Evolutionary conservation across 2,329 filamentous ascomycete genomes (phyloP).

Genomic region (Epichloe scottii): DNA sequence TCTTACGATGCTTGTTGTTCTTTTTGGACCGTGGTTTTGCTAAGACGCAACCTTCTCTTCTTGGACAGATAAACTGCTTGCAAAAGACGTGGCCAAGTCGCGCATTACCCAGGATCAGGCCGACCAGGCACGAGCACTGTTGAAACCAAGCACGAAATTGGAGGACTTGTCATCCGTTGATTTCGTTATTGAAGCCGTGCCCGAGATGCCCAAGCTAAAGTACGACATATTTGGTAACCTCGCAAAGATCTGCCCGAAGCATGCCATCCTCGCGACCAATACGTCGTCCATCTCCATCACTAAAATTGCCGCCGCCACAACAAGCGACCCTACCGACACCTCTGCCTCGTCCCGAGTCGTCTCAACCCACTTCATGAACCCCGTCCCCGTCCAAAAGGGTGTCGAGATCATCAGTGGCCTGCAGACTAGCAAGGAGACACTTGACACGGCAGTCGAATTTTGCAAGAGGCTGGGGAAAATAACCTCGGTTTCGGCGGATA

Average conservation of each 20-base stretch:
- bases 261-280: slow-evolving; percentile 91
- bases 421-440: slow-evolving; percentile 73
- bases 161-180: slow-evolving; percentile 73
- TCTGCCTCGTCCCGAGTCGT: slow-evolving; percentile 78
- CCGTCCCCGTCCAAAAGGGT: slow-evolving; percentile 89
- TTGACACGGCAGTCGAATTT: slow-evolving; percentile 73
- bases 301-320: slow-evolving; percentile 80
- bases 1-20: background rate
- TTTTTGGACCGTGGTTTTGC: background rate
- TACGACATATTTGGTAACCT: slow-evolving; percentile 75
- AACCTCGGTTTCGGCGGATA: slow-evolving; percentile 73
- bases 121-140: slow-evolving; percentile 54
- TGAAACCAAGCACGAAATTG: slow-evolving; percentile 60
- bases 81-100: slow-evolving; percentile 83
- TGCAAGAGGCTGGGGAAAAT: slow-evolving; percentile 91
- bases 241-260: slow-evolving; percentile 66
- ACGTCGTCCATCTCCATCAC: slow-evolving; percentile 99
- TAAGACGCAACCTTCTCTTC: background rate
- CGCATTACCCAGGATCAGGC: slow-evolving; percentile 74
- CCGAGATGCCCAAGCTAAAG: slow-evolving; percentile 82
- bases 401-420: slow-evolving; percentile 95
- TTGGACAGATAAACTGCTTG: slow-evolving; percentile 70
- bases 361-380: slow-evolving; percentile 99
- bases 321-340: slow-evolving; percentile 63
- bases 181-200: slow-evolving; percentile 96